Evolutionary conservation across 1,139 yeast species (phyloP).

Genomic region (Kodamaea fungicola): DNA sequence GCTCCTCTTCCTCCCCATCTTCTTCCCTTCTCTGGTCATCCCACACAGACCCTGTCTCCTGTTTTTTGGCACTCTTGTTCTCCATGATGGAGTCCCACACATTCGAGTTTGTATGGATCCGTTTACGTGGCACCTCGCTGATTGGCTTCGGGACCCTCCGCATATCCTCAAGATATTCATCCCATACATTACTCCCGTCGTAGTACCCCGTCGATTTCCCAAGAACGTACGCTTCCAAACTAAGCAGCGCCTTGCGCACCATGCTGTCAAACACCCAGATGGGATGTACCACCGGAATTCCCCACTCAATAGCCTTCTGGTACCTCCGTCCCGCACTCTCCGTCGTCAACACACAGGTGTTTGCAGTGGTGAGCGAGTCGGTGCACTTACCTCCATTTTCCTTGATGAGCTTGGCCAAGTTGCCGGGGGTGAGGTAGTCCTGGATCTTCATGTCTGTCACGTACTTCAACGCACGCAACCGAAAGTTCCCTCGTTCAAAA

Average conservation of each 20-base stretch:
- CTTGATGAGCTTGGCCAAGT: slow-evolving; percentile 32
- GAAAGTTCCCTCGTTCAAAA: slow-evolving; percentile 11
- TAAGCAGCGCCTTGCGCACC: slow-evolving; percentile 57
- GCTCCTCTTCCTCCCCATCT: background rate
- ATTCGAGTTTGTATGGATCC: slow-evolving; percentile 22
- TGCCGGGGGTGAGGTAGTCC: slow-evolving; percentile 24
- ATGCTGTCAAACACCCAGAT: slow-evolving; percentile 68
- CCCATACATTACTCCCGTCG: slow-evolving; percentile 54
- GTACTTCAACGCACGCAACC: slow-evolving; percentile 9
- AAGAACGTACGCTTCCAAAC: slow-evolving; percentile 41
- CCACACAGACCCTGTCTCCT: slow-evolving; percentile 26
- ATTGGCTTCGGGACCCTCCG: background rate
- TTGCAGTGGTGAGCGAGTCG: slow-evolving; percentile 52
- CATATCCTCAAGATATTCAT: slow-evolving; percentile 16
- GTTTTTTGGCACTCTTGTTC: slow-evolving; percentile 17
- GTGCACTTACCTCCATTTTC: slow-evolving; percentile 59
- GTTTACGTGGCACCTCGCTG: slow-evolving; percentile 17
- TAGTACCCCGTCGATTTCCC: slow-evolving; percentile 29
- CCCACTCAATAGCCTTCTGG: slow-evolving; percentile 64
- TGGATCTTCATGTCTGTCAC: slow-evolving; percentile 8
- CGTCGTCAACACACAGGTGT: slow-evolving; percentile 52
- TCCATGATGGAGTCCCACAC: slow-evolving; percentile 55
- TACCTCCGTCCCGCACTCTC: slow-evolving; percentile 59
- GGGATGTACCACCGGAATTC: slow-evolving; percentile 68
- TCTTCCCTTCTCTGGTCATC: slow-evolving; percentile 17